Base-by-base conservation (phyloP, 306 rosid species). In the Casuarina glauca region DNA sequence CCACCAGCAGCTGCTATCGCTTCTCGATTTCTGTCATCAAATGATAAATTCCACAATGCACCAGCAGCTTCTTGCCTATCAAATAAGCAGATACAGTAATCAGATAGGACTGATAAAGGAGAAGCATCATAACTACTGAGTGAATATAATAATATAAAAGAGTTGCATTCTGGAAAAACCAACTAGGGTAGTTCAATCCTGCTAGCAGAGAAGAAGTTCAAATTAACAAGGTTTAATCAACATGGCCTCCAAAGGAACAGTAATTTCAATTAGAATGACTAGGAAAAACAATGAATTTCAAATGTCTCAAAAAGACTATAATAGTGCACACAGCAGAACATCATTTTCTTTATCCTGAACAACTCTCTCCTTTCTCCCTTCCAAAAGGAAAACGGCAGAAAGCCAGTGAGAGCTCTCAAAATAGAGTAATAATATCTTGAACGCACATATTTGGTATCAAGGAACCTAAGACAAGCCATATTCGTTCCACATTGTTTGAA, bases 21-120 rank as follows among this genome's bases (percentile, higher is more conserved):
- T 80, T 96, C 99, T 81, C 99, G 89, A 82, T 96, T 96, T 90
- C 97, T 90, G 85, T 96, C 99, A 49, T 96, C 99, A 84, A 96
- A 96, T 41, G 99, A 96, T 78, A 96, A 86, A 85, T 96, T 96
- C 99, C 99, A 96, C 76, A 96, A 89, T 11, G 99, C 99, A 67
- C 99, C 99, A 64, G 99, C 99, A 55, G 99, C 99, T 86, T 96
- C 99, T 93, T 96, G 99, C 87, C 99, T 96, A 86, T 75, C 57
- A n/a, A 54, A 81, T 26, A 43, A 68, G 64, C 19, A 58, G 39
- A 57, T 58, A 58, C 36, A 75, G 44, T 68, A 42, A 19, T 36
- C 35, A 55, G 20, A 17, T 17, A 10, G 64, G 36, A 73, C 69
- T 36, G 38, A 73, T 26, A 42, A 76, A 32, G 16, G 51, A 35